Percentiles rank a stretch among this genome's conserved stretches.
phyloP scores from a whole-genome alignment of 768 basidiomycete species.

The Leccinum subgranulosum region DNA sequence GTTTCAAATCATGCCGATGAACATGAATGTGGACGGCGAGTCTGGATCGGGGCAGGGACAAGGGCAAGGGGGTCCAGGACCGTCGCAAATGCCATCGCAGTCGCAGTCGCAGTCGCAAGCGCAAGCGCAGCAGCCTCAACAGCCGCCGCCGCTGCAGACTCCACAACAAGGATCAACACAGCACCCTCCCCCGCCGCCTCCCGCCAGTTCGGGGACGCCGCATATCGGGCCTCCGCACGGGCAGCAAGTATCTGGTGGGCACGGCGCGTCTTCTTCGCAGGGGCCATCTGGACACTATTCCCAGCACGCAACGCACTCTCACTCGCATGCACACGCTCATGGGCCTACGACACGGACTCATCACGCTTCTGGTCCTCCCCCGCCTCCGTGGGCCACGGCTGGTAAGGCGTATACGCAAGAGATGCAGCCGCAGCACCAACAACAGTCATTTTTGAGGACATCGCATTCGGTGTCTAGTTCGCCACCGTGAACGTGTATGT shows the following conservation, averaged over 20 bases:
- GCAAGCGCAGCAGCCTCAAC: slow-evolving; percentile 6
- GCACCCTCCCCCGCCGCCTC: slow-evolving; percentile 2
- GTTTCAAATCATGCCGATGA: slow-evolving; percentile 46
- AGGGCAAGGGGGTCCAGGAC: neutral
- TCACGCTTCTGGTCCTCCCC: slow-evolving; percentile 18
- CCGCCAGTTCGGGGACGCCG: slow-evolving; percentile 10
- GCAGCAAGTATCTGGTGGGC: neutral
- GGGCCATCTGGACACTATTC: neutral
- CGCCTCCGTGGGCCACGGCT: slow-evolving; percentile 19
- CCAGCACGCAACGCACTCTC: neutral
- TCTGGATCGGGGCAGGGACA: slow-evolving; percentile 9
- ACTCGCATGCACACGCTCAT: neutral
- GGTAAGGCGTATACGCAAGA: slow-evolving; percentile 23
- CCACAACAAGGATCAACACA: slow-evolving; percentile 11
- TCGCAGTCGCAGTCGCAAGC: neutral
- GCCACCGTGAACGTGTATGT: slow-evolving; percentile 22
- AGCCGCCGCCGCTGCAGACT: neutral
- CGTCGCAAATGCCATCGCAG: slow-evolving; percentile 1
- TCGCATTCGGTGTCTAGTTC: slow-evolving; percentile 42
- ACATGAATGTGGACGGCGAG: slow-evolving; percentile 20
- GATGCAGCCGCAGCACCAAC: slow-evolving; percentile 28
- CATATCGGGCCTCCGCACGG: slow-evolving; percentile 12
- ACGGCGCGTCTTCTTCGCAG: neutral
- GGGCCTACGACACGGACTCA: slow-evolving; percentile 11
- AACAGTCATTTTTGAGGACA: slow-evolving; percentile 48